phyloP scores from a whole-genome alignment of 106 monocot genomes.

The Amphibolis antarctica region DNA sequence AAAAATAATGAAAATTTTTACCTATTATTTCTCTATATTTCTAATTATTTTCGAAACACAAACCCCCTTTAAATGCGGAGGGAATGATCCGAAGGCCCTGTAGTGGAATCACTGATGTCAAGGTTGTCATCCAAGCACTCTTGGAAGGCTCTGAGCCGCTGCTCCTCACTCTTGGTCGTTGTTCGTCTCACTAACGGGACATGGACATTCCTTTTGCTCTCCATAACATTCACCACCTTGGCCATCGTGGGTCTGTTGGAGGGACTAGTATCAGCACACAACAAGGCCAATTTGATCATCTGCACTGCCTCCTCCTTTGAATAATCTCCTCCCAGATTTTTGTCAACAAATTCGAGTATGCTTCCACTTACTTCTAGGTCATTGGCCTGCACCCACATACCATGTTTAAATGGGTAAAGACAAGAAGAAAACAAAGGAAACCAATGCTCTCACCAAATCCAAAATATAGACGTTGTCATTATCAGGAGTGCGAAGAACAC shows the following conservation, averaged over 20 bases:
- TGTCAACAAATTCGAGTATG: conserved; percentile 12
- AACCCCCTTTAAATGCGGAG: too few relatives aligned
- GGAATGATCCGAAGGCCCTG: too few relatives aligned
- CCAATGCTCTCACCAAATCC: conserved; percentile 9
- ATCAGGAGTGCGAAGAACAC: conserved; percentile 5
- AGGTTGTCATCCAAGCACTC: too few relatives aligned
- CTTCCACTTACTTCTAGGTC: background rate
- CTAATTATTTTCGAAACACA: too few relatives aligned
- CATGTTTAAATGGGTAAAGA: background rate
- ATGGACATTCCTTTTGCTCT: conserved; percentile 1
- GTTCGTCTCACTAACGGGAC: background rate
- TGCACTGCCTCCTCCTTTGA: background rate
- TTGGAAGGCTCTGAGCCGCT: too few relatives aligned
- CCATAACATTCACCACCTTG: conserved; percentile 25
- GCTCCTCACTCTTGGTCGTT: background rate
- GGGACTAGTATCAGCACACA: background rate
- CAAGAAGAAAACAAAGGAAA: background rate
- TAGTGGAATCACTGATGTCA: too few relatives aligned
- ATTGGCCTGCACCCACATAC: conserved; percentile 4
- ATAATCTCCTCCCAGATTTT: background rate
- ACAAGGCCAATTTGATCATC: conserved; percentile 8
- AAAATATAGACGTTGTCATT: background rate
- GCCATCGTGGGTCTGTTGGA: conserved; percentile 35
- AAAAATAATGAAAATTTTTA: too few relatives aligned
- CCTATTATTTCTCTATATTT: too few relatives aligned